phyloP scores from a whole-genome alignment of 2,329 filamentous ascomycete species.

The Pezicula rhizophila region DNA sequence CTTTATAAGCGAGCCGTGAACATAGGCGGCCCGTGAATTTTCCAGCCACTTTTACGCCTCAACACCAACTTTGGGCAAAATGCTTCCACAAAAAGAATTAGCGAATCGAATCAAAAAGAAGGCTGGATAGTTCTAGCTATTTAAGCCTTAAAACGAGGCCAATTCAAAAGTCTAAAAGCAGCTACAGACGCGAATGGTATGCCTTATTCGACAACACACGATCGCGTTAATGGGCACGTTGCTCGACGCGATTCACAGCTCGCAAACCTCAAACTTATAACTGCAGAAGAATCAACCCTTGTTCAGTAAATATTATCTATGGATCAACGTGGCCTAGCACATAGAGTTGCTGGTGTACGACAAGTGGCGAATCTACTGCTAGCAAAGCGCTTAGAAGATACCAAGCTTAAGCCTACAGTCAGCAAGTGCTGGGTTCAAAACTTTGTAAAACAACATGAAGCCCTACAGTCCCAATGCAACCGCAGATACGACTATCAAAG shows the following conservation, averaged over 20 bases:
- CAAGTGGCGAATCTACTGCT: conserved; percentile 7
- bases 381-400: not conserved
- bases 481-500: conserved; percentile 9
- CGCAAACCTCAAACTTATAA: not conserved
- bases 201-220: not conserved
- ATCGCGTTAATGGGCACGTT: not conserved
- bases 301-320: conserved; percentile 7
- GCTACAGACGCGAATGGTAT: not conserved
- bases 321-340: conserved; percentile 5
- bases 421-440: conserved; percentile 7
- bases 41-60: not conserved
- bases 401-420: not conserved
- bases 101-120: not conserved
- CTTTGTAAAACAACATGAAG: conserved; percentile 3
- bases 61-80: not conserved
- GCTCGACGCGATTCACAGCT: not conserved
- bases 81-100: not conserved
- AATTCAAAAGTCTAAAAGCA: not conserved
- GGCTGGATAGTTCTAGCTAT: not conserved
- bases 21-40: not conserved
- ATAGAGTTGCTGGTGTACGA: conserved; percentile 5
- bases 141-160: not conserved
- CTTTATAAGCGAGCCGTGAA: not conserved
- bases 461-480: conserved; percentile 3
- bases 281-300: conserved; percentile 4